Base-by-base conservation (phyloP, 2,329 filamentous ascomycete genomes). In the Periconia sp. region DNA sequence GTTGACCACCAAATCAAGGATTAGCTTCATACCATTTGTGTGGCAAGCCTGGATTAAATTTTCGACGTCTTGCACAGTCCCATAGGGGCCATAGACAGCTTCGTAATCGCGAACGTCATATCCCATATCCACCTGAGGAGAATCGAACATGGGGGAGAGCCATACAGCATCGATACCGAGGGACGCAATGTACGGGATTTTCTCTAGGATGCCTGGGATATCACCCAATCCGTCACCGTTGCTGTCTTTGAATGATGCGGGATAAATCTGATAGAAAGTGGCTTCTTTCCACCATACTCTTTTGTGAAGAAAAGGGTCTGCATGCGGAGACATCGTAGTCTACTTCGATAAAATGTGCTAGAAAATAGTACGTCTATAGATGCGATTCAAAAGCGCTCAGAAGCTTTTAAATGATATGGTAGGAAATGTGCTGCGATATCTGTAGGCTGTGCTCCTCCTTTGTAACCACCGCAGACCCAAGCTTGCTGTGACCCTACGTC, bases 1-100 rank as follows among this genome's bases (percentile, higher is more conserved):
- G 54, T 91, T 92, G 48, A 91, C 79, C 2, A 92, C 88, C 3
- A 92, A 74, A 59, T 92, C 87, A 45, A 91, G 78, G 43, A 92
- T 83, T 9, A 91, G 69, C 52, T 81, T 83, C 80, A 91, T 88
- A 3, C 79, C 83, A 4, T 84, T 77, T 12, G 76, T 67, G 46
- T 87, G 84, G 28, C 81, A 77, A 32, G 79, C 80, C 18, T 76
- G 60, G 36, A 88, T 83, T 24, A 89, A 65, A 0, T 70, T 68
- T 43, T 88, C 83, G 36, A 88, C 80, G 59, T 89, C 85, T 45
- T 76, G 72, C 6, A 89, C 72, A 1, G 83, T 84, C 25, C 86
- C 86, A 54, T 88, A 89, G 1, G 81, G 78, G 2, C 76, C 70
- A 54, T 88, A 79, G 19, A 89, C 81, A 18, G 74, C 75, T 59